Base-by-base conservation (phyloP, 2,329 filamentous ascomycete species). In the Dothistroma septosporum region DNA sequence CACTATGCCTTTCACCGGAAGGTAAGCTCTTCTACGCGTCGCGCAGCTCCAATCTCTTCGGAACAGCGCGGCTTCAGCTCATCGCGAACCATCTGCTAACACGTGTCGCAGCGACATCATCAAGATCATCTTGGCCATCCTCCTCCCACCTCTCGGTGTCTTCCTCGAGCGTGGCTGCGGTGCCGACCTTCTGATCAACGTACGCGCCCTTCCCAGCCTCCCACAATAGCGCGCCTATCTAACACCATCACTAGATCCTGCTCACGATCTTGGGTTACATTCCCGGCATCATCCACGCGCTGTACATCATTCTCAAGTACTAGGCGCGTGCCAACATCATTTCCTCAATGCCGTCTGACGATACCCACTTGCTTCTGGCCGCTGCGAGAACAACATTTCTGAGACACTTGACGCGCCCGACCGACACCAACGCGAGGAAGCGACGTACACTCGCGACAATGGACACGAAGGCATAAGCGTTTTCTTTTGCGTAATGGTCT, bases 101-200 rank as follows among this genome's bases (percentile, higher is more conserved):
- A 28, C 24, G 46, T 8, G 10, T 11, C 6, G 33, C 70, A 89
- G 87, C 76, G 87, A 90, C 75, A 86, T 90, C 79, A 87, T 86
- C 85, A 90, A 90, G 81, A 88, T 90, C 82, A 84, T 96, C 79
- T 84, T 96, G 80, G 92, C 92, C 82, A 82, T 96, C 82, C 81
- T 96, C 80, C 86, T 96, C 67, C 92, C 92, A 60, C 92, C 92
- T 75, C 80, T 96, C 59, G 92, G 92, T 81, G 92, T 96, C 76
- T 94, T 96, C 85, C 89, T 96, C 69, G 92, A 96, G 87, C 87
- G 89, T 70, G 92, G 92, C 72, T 96, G 92, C 80, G 88, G 88
- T 75, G 86, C 87, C 68, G 90, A 96, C 76, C 82, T 96, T 73
- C 82, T 93, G 78, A 95, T 96, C 85, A 96, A 95, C 87, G 90